phyloP scores from a whole-genome alignment of 805 yeast species.

The Ogataea sp. region DNA sequence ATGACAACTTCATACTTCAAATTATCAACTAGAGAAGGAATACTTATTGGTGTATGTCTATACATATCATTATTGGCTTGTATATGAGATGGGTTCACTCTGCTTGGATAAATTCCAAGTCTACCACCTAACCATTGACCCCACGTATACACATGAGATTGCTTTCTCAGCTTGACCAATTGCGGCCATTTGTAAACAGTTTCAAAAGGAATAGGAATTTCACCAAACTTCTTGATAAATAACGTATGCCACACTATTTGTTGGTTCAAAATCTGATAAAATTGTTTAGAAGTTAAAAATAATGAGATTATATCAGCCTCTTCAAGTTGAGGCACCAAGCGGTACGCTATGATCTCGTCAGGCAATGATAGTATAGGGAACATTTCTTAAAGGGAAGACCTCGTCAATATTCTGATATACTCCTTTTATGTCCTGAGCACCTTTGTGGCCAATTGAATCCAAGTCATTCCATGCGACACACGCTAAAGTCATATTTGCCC shows the following conservation, averaged over 20 bases:
- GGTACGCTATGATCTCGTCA: constrained; percentile 28
- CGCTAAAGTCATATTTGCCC: too few species aligned
- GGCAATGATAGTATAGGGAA: not conserved
- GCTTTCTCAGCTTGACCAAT: constrained; percentile 31
- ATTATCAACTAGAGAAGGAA: constrained; percentile 10
- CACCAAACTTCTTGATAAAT: constrained; percentile 37
- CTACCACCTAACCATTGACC: constrained; percentile 36
- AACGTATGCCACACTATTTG: constrained; percentile 38
- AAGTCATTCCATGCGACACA: too few species aligned
- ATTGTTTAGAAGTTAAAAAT: constrained; percentile 28
- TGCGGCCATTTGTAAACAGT: constrained; percentile 41
- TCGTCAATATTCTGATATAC: too few species aligned
- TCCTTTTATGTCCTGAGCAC: too few species aligned
- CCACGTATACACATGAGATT: constrained; percentile 42
- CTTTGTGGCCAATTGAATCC: too few species aligned
- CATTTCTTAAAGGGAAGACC: not conserved
- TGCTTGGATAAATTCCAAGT: constrained; percentile 29
- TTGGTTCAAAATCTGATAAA: constrained; percentile 27
- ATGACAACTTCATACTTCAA: constrained; percentile 28
- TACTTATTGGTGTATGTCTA: constrained; percentile 4
- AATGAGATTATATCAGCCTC: constrained; percentile 33
- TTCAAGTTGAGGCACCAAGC: constrained; percentile 25
- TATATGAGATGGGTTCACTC: constrained; percentile 11
- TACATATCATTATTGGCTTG: constrained; percentile 1
- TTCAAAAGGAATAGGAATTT: constrained; percentile 33